phyloP scores from a whole-genome alignment of 2,329 filamentous ascomycete species.

The Laburnicola sp. region DNA sequence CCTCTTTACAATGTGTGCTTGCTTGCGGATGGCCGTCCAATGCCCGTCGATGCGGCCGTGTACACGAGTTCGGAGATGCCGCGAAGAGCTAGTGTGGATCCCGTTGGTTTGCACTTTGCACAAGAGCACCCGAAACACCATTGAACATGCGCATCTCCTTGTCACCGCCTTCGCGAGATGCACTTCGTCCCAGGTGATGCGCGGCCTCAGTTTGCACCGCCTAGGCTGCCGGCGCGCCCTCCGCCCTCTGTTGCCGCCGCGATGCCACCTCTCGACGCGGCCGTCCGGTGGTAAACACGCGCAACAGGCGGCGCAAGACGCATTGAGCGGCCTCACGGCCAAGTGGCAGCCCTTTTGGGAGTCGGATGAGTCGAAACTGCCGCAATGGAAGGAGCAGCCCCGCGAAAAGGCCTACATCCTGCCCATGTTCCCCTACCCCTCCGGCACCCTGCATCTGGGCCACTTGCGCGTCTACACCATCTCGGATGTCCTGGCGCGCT shows the following conservation, averaged over 20 bases:
- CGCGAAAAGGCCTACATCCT: slow-evolving; percentile 67
- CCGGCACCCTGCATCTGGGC: slow-evolving; percentile 81
- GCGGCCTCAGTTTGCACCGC: slow-evolving; percentile 27
- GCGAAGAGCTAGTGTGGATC: slow-evolving; percentile 11
- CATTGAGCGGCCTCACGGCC: slow-evolving; percentile 21
- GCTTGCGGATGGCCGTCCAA: slow-evolving; percentile 19
- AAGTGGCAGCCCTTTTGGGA: slow-evolving; percentile 61
- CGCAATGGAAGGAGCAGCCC: slow-evolving; percentile 15
- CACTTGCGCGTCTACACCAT: slow-evolving; percentile 90
- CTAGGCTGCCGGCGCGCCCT: slow-evolving; percentile 30
- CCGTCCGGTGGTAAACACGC: slow-evolving; percentile 3
- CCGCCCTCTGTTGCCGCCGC: slow-evolving; percentile 8
- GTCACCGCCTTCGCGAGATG: slow-evolving; percentile 16
- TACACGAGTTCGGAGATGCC: slow-evolving; percentile 22
- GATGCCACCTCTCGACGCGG: slow-evolving; percentile 12
- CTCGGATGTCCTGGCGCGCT: slow-evolving; percentile 80
- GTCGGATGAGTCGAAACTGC: slow-evolving; percentile 14
- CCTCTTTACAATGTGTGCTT: slow-evolving; percentile 11
- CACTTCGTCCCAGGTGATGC: slow-evolving; percentile 32
- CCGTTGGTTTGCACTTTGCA: too few relatives aligned
- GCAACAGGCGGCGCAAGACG: slow-evolving; percentile 6
- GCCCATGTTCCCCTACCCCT: slow-evolving; percentile 93
- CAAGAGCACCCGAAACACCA: too few relatives aligned
- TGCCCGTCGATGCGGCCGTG: slow-evolving; percentile 21
- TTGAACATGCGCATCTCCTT: slow-evolving; percentile 1